phyloP scores from a whole-genome alignment of 306 rosid genomes.

The Ammopiptanthus mongolicus region DNA sequence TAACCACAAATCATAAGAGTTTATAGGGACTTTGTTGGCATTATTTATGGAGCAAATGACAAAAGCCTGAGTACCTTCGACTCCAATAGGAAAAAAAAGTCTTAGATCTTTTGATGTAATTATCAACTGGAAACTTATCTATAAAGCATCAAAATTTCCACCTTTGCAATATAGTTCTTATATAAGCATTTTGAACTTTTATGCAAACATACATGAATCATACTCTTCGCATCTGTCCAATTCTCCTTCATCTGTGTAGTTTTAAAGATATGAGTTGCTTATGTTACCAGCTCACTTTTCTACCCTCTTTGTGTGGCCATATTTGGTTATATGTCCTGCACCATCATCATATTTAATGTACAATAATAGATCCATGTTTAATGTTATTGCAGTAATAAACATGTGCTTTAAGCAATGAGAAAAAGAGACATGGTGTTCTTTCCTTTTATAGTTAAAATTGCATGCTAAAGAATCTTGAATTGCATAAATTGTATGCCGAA shows the following conservation, averaged over 20 bases:
- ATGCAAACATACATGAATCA: not conserved
- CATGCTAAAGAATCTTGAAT: not conserved
- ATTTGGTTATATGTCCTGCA: not conserved
- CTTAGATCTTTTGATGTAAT: not conserved
- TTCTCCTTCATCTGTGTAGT: not conserved
- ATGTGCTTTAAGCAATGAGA: not conserved
- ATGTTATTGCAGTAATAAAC: not conserved
- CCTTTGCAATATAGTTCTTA: not conserved
- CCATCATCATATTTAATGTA: not conserved
- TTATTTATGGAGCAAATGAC: not conserved
- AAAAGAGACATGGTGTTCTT: not conserved
- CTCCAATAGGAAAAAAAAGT: not conserved
- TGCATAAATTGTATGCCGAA: not conserved
- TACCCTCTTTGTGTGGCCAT: not conserved
- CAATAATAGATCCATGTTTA: not conserved
- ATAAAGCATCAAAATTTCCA: not conserved
- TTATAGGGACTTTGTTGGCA: not conserved
- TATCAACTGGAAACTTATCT: not conserved
- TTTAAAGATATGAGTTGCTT: not conserved
- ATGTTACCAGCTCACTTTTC: not conserved
- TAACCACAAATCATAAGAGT: not conserved
- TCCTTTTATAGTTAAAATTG: not conserved
- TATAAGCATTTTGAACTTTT: not conserved
- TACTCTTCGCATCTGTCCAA: not conserved
- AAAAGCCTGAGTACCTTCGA: not conserved